Conservation (phyloP, 2,329 filamentous ascomycete species). For the Dothideomycetes sp. region DNA sequence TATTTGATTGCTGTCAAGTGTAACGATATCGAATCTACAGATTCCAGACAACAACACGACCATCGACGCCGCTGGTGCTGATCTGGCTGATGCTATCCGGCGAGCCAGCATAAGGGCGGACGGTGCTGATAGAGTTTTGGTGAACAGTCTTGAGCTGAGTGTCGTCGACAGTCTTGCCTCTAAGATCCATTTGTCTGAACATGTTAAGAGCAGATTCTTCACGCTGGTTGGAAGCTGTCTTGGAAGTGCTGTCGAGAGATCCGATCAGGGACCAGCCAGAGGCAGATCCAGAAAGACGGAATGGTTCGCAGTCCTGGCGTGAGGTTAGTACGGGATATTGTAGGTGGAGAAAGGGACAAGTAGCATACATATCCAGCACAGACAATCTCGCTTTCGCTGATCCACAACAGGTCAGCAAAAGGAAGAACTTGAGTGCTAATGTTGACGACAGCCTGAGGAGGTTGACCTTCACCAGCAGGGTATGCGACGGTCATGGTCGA, state of each 20-base stretch:
- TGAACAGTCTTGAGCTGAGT: slow-evolving; percentile 92
- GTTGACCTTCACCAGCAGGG: slow-evolving; percentile 80
- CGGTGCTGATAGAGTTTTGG: slow-evolving; percentile 87
- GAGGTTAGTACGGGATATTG: not conserved
- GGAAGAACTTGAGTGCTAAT: slow-evolving; percentile 84
- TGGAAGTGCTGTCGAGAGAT: slow-evolving; percentile 53
- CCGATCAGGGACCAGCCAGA: slow-evolving; percentile 77
- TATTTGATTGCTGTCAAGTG: not conserved
- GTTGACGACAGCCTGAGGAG: slow-evolving; percentile 81
- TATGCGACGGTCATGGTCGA: slow-evolving; percentile 96
- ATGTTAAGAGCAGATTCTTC: slow-evolving; percentile 96
- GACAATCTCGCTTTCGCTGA: slow-evolving; percentile 82
- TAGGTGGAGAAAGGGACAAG: not conserved
- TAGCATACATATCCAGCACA: slow-evolving; percentile 73
- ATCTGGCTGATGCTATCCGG: slow-evolving; percentile 61
- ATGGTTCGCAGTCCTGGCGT: slow-evolving; percentile 67
- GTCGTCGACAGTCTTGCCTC: slow-evolving; percentile 84
- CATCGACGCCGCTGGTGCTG: slow-evolving; percentile 52
- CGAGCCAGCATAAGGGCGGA: slow-evolving; percentile 60
- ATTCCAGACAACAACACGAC: slow-evolving; percentile 39
- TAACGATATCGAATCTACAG: slow-evolving; percentile 24
- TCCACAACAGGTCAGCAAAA: slow-evolving; percentile 91
- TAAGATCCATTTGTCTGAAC: slow-evolving; percentile 98
- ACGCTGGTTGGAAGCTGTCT: slow-evolving; percentile 41
- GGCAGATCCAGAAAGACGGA: slow-evolving; percentile 72